These are phyloP conservation scores for Glycine latifolia DNA, from an alignment of 306 rosid genomes.

Conservation along the genomic window DNA sequence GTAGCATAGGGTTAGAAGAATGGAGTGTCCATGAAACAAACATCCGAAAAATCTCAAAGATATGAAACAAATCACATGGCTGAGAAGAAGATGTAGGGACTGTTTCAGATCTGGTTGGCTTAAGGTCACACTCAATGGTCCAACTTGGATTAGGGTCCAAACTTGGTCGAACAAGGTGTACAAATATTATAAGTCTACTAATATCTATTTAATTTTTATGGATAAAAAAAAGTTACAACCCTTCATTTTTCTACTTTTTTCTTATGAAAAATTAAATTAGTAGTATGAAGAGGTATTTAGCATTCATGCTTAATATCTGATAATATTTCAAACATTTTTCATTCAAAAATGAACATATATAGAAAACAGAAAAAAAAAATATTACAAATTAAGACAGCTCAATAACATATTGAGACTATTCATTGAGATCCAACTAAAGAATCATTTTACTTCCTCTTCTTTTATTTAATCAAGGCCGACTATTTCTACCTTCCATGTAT, in stretches of 20 bases:
- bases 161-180: too few species aligned
- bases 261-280: not conserved
- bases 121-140: slow-evolving; percentile 53
- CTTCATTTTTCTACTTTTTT: not conserved
- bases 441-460: not conserved
- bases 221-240: too few species aligned
- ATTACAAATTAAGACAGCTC: too few species aligned
- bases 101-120: slow-evolving; percentile 51
- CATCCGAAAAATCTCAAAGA: slow-evolving; percentile 22
- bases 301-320: too few species aligned
- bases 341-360: too few species aligned
- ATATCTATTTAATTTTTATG: too few species aligned
- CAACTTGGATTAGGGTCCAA: not conserved
- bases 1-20: not conserved
- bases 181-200: too few species aligned
- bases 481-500: slow-evolving; percentile 7
- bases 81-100: slow-evolving; percentile 46
- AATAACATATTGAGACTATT: too few species aligned
- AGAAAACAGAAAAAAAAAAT: too few species aligned
- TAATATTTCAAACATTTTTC: too few species aligned
- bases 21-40: slow-evolving; percentile 33
- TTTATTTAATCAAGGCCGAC: not conserved
- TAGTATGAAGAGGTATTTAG: too few species aligned
- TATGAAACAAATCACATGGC: slow-evolving; percentile 62
- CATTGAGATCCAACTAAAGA: too few species aligned